Evolutionary conservation across 768 basidiomycete species (phyloP).

Genomic region (Lactifluus hygrophoroides): DNA sequence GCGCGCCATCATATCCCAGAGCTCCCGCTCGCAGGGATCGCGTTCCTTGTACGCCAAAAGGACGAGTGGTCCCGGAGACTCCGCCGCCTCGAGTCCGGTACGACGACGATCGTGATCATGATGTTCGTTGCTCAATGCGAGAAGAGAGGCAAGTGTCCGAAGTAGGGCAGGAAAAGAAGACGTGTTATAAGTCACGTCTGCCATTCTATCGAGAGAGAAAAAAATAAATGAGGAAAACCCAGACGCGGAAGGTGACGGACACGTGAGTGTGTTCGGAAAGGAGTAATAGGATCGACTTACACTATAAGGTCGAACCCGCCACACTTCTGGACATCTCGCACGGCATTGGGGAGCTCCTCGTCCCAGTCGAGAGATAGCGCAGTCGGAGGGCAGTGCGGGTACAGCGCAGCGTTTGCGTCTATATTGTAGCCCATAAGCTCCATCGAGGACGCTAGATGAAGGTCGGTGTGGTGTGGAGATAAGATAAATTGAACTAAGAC

Average conservation of each 20-base stretch:
- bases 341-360: constrained; percentile 39
- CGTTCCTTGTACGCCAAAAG: constrained; percentile 85
- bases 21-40: constrained; percentile 59
- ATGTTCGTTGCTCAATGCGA: constrained; percentile 23
- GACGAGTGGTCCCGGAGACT: constrained; percentile 34
- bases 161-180: constrained; percentile 72
- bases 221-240: no score
- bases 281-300: constrained; percentile 35
- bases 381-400: constrained; percentile 24
- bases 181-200: constrained; percentile 90
- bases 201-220: constrained; percentile 51
- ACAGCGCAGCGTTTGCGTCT: constrained; percentile 33
- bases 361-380: constrained; percentile 70
- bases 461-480: no score
- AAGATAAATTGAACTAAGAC: no score
- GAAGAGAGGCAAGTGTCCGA: constrained; percentile 50
- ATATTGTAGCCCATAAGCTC: constrained; percentile 72
- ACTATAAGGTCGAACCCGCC: constrained; percentile 54
- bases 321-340: constrained; percentile 26
- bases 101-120: not conserved
- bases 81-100: not conserved
- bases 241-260: not conserved
- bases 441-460: constrained; percentile 72
- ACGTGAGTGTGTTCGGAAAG: not conserved
- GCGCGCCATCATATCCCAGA: constrained; percentile 54